A percentile compares a stretch with the other conserved stretches of the same genome.
Conservation (phyloP, 192 early-diverging fungal species). For the Dimargaris xerosporica region DNA sequence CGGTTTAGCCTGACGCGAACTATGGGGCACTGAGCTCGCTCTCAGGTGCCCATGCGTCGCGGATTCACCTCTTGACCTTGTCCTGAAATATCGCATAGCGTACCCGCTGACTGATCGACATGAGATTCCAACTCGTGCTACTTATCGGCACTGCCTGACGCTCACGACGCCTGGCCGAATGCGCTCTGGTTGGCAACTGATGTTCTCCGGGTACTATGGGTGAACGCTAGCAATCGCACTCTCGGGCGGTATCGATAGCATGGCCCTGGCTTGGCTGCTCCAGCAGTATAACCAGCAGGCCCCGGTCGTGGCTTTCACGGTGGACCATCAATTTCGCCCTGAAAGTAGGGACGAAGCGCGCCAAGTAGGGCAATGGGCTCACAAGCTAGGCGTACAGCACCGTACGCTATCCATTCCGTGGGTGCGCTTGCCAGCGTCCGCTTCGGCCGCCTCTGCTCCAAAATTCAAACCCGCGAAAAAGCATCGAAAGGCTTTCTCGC, state of each 20-base stretch:
- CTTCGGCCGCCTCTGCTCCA: too few relatives aligned
- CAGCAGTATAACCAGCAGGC: not conserved
- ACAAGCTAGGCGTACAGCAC: not conserved
- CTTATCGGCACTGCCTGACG: not conserved
- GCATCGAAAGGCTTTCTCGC: not conserved
- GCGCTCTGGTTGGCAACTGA: not conserved
- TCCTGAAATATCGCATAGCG: not conserved
- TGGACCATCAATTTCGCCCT: slow-evolving; percentile 14
- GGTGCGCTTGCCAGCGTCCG: not conserved
- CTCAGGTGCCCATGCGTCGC: not conserved
- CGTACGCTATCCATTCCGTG: slow-evolving; percentile 3
- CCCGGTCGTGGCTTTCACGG: slow-evolving; percentile 5
- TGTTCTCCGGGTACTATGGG: not conserved
- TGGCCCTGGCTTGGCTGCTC: not conserved
- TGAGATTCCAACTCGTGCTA: not conserved
- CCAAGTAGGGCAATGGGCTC: not conserved
- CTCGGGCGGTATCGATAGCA: slow-evolving; percentile 14
- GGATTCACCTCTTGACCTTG: not conserved
- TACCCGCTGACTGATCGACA: not conserved
- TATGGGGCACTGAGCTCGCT: not conserved
- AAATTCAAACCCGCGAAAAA: not conserved
- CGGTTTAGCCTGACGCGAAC: not conserved
- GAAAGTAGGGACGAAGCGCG: slow-evolving; percentile 3
- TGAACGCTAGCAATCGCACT: slow-evolving; percentile 26
- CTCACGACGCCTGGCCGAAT: not conserved